Conservation (phyloP, 352 stramenopile species). For the Globisporangium viniferum region DNA sequence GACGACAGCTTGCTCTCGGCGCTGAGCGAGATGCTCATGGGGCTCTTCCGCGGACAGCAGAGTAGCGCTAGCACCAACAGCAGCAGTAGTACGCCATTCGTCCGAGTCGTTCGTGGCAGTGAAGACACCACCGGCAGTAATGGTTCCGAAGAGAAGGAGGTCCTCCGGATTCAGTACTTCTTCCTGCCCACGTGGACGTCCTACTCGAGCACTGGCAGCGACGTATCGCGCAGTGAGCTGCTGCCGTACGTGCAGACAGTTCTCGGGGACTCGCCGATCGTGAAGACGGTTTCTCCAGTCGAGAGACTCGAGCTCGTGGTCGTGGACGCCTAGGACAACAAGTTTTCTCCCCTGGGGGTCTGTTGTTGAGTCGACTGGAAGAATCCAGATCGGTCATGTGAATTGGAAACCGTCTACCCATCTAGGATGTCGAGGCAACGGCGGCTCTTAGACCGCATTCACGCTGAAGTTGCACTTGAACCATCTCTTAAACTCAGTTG, state of each 20-base stretch:
- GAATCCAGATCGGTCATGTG: background rate
- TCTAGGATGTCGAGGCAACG: too few relatives aligned
- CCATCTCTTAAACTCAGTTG: too few relatives aligned
- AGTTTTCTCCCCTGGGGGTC: background rate
- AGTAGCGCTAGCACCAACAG: background rate
- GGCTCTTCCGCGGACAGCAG: background rate
- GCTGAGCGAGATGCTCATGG: slow-evolving; percentile 2
- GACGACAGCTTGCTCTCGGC: background rate
- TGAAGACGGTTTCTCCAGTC: background rate
- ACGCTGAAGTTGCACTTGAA: too few relatives aligned
- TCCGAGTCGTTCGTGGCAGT: background rate
- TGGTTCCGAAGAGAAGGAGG: background rate
- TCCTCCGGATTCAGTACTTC: background rate
- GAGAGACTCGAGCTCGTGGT: background rate
- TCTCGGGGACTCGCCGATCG: background rate
- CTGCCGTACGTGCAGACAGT: background rate
- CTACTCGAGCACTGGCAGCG: background rate
- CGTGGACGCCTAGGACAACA: background rate
- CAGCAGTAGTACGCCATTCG: background rate
- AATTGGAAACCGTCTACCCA: background rate
- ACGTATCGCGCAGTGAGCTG: background rate
- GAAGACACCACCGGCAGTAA: background rate
- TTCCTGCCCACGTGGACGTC: background rate
- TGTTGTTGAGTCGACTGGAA: background rate
- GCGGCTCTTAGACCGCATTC: too few relatives aligned